A percentile compares a stretch with the other conserved stretches of the same genome.
Conservation (phyloP, 2,329 filamentous ascomycete species). For the Aspergillus aculeatus region DNA sequence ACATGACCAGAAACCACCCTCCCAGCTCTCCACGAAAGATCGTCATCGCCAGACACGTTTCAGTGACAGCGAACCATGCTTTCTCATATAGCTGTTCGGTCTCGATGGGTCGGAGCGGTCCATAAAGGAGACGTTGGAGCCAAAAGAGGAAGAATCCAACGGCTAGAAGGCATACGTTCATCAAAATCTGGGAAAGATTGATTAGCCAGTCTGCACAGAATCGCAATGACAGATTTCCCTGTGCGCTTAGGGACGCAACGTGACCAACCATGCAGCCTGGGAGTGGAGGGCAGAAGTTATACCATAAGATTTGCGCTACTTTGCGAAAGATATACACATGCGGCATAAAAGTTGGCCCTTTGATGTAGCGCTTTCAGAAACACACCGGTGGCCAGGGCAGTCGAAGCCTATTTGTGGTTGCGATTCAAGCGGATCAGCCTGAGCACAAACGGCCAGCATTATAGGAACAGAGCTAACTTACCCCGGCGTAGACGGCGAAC, state of each 20-base stretch:
- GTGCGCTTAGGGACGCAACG: too few relatives aligned
- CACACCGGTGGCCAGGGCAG: constrained; percentile 78
- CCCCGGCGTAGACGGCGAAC: constrained; percentile 53
- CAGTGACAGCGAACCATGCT: constrained; percentile 96
- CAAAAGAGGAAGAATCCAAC: constrained; percentile 80
- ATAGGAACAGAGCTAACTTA: constrained; percentile 32
- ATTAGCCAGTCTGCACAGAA: not conserved
- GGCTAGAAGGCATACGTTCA: constrained; percentile 82
- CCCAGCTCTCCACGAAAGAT: constrained; percentile 96
- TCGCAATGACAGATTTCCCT: not conserved
- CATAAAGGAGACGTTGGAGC: constrained; percentile 86
- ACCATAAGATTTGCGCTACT: constrained; percentile 95
- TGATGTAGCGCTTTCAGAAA: constrained; percentile 90
- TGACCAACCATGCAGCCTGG: not conserved
- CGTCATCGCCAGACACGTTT: constrained; percentile 96
- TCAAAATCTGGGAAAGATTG: constrained; percentile 64
- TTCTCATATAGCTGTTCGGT: constrained; percentile 96
- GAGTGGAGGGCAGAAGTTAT: constrained; percentile 8
- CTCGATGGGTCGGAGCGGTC: constrained; percentile 85
- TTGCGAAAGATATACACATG: constrained; percentile 93
- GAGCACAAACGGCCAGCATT: not conserved
- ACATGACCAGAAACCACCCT: constrained; percentile 94
- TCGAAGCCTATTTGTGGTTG: constrained; percentile 64
- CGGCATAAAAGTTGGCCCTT: constrained; percentile 96
- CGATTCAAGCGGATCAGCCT: constrained; percentile 4